Evolutionary conservation across 768 basidiomycete genomes (phyloP).

Genomic region (Xerocomellus dryophilus): DNA sequence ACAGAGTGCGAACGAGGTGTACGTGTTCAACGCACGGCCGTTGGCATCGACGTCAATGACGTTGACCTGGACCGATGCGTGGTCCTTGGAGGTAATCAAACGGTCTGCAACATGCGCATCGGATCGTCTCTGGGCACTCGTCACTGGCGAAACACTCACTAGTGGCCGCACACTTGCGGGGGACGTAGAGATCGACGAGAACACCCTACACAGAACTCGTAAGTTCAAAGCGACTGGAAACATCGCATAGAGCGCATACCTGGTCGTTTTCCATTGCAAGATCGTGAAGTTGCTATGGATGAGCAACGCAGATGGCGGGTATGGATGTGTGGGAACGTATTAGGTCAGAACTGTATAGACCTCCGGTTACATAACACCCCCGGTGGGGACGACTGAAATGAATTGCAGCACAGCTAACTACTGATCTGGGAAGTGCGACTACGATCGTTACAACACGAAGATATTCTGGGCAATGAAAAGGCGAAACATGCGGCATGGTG

Average conservation of each 20-base stretch:
- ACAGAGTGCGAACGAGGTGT: constrained; percentile 91
- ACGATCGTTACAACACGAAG: constrained; percentile 1
- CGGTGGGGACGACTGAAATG: background rate
- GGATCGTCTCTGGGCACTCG: background rate
- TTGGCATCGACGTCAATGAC: constrained; percentile 91
- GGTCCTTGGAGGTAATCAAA: constrained; percentile 97
- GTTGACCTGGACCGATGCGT: constrained; percentile 96
- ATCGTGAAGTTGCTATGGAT: constrained; percentile 9
- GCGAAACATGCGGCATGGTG: constrained; percentile 1
- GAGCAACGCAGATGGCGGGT: background rate
- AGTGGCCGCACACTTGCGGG: constrained; percentile 98
- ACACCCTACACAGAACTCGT: constrained; percentile 59
- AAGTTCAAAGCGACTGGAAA: background rate
- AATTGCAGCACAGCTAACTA: constrained; percentile 2
- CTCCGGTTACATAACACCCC: constrained; percentile 2
- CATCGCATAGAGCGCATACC: constrained; percentile 42
- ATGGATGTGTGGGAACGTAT: constrained; percentile 29
- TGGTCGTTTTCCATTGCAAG: constrained; percentile 87
- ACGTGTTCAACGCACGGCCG: constrained; percentile 73
- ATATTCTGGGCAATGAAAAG: background rate
- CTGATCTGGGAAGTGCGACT: background rate
- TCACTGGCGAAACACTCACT: constrained; percentile 53
- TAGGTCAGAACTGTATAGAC: constrained; percentile 33
- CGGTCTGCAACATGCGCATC: constrained; percentile 59
- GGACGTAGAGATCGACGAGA: constrained; percentile 99